These are phyloP conservation scores for Lagerstroemia speciosa DNA, from an alignment of 345 rosid species.

Conservation along the genomic window DNA sequence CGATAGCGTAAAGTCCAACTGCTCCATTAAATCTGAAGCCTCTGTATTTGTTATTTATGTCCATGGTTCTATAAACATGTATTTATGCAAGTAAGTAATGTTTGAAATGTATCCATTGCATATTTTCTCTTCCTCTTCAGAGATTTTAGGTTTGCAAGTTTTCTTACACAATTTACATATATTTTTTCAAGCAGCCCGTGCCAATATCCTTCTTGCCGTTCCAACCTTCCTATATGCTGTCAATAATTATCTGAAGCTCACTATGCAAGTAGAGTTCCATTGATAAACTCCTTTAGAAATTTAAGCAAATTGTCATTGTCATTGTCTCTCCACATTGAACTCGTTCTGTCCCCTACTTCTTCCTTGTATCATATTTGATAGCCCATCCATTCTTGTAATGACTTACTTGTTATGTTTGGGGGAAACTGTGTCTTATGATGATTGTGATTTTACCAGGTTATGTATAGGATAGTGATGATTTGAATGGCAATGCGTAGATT, in stretches of 20 bases:
- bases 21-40: not conserved
- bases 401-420: too few relatives aligned
- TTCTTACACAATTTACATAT: constrained; percentile 5
- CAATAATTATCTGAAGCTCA: constrained; percentile 90
- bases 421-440: too few relatives aligned
- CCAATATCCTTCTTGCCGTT: constrained; percentile 85
- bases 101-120: not conserved
- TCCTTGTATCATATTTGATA: too few relatives aligned
- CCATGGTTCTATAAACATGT: not conserved
- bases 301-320: too few relatives aligned
- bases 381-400: too few relatives aligned
- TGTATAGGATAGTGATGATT: not conserved
- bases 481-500: not conserved
- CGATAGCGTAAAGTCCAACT: not conserved
- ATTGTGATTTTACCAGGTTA: not conserved
- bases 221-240: constrained; percentile 87
- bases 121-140: too few relatives aligned
- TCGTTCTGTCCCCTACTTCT: too few relatives aligned
- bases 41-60: not conserved
- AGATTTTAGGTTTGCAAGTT: not conserved
- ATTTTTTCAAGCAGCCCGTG: constrained; percentile 81
- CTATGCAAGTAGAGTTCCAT: constrained; percentile 63
- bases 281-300: too few relatives aligned
- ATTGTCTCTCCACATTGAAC: too few relatives aligned
- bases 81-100: not conserved